Base-by-base conservation (phyloP, 2,329 filamentous ascomycete genomes). In the Aspergillus felis region DNA sequence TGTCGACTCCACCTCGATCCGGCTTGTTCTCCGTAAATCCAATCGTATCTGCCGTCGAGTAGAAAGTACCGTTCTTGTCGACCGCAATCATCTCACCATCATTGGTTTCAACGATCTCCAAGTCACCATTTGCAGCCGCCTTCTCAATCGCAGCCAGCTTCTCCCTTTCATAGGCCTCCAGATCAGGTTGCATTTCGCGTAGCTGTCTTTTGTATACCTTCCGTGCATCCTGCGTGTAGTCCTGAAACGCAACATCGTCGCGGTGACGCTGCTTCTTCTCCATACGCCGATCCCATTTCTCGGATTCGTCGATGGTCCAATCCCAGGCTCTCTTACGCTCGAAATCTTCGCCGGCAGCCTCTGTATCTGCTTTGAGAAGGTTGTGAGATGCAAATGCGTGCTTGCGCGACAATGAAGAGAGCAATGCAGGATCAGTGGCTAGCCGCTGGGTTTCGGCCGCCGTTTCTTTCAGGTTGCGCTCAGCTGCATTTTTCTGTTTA, bases 301-400 rank as follows among this genome's bases (percentile, higher is more conserved):
- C 94, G 66, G 87, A 90, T 77, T 99, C 94, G 63, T 99, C 94
- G 6, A 93, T 81, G 0, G 94, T 99, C 90, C 94, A 99, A 78
- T 97, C 94, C 94, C 94, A 99, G 1, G 94, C 94, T 44, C 94
- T 87, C 78, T 97, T 97, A 64, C 94, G 90, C 81, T 99, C 94
- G 70, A 97, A 99, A 74, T 97, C 94, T 55, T 90, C 91, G 35
- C 92, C 92, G 0, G 83, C 81, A 20, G 90, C 91, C 73, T 92
- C 90, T 1, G 92, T 87, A 68, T 97, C 92, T 3, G 92, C 91
- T 79, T 96, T 96, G 47, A 97, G 83, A 0, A 99, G 85, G 71
- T 97, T 99, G 74, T 97, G 91, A 5, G 89, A 87, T 22, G 94
- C 93, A 64, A 94, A 87, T 55, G 91, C 92, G 68, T 91, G 90